Conservation (phyloP, 2,329 filamentous ascomycete genomes). For the Pyrenophora teres region DNA sequence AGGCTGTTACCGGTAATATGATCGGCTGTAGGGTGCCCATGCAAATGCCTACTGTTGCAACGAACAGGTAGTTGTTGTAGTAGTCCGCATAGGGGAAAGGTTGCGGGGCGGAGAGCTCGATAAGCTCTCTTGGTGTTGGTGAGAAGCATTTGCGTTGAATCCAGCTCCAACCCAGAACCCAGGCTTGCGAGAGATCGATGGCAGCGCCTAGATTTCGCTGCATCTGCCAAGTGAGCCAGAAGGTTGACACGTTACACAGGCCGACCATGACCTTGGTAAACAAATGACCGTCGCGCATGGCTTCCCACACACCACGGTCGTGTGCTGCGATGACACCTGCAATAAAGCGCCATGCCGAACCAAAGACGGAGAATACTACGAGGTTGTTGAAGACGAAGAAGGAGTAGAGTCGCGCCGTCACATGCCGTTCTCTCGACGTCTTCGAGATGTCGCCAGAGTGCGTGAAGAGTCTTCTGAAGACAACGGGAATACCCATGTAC, state of each 20-base stretch:
- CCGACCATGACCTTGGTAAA: slow-evolving; percentile 70
- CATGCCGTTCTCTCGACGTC: slow-evolving; percentile 83
- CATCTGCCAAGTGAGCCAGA: slow-evolving; percentile 88
- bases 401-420: slow-evolving; percentile 86
- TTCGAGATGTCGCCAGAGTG: slow-evolving; percentile 88
- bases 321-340: slow-evolving; percentile 63
- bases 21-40: slow-evolving; percentile 86
- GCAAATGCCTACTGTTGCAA: slow-evolving; percentile 82
- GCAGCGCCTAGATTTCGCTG: slow-evolving; percentile 85
- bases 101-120: slow-evolving; percentile 89
- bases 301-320: slow-evolving; percentile 65
- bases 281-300: slow-evolving; percentile 68
- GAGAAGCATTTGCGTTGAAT: slow-evolving; percentile 78
- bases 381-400: slow-evolving; percentile 99
- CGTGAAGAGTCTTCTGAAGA: slow-evolving; percentile 85
- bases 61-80: slow-evolving; percentile 97
- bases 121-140: slow-evolving; percentile 87
- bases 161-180: slow-evolving; percentile 78
- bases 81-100: slow-evolving; percentile 94
- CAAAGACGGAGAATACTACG: slow-evolving; percentile 90
- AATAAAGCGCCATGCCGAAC: slow-evolving; percentile 79
- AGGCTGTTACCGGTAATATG: slow-evolving; percentile 79
- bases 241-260: slow-evolving; percentile 80
- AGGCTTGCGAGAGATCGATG: slow-evolving; percentile 83
- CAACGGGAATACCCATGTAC: slow-evolving; percentile 82